Conservation (phyloP, 2,329 filamentous ascomycete genomes). For the Stemphylium vesicarium region DNA sequence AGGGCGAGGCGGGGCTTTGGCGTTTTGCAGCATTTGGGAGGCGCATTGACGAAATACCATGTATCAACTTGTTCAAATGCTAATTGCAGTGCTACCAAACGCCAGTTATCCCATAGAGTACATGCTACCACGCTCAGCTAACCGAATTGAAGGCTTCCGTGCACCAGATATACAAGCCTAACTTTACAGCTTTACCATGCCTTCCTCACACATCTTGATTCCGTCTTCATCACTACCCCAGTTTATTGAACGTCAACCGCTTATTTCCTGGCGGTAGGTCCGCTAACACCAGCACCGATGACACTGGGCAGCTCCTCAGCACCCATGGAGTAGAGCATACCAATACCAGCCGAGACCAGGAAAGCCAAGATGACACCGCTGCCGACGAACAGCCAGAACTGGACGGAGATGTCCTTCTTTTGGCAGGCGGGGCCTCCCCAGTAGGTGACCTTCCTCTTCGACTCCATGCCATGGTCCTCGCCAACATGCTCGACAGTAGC, state of each 20-base stretch:
- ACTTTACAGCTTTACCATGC: not conserved
- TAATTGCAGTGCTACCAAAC: slow-evolving; percentile 43
- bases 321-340: slow-evolving; percentile 82
- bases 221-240: not conserved
- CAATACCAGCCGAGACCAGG: slow-evolving; percentile 72
- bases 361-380: slow-evolving; percentile 74
- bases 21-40: slow-evolving; percentile 13
- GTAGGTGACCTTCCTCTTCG: slow-evolving; percentile 64
- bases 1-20: not conserved
- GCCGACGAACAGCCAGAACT: slow-evolving; percentile 85
- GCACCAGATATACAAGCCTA: slow-evolving; percentile 42
- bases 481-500: slow-evolving; percentile 60
- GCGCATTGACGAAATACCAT: slow-evolving; percentile 9
- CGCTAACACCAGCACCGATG: slow-evolving; percentile 91
- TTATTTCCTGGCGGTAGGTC: slow-evolving; percentile 56
- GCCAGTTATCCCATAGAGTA: slow-evolving; percentile 35
- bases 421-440: slow-evolving; percentile 90
- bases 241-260: not conserved
- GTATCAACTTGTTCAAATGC: slow-evolving; percentile 16
- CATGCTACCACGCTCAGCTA: slow-evolving; percentile 22
- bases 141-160: slow-evolving; percentile 28
- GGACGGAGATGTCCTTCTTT: slow-evolving; percentile 87
- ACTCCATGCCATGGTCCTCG: slow-evolving; percentile 56
- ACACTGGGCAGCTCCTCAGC: slow-evolving; percentile 89
- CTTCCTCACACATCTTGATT: not conserved